phyloP scores from a whole-genome alignment of 2,329 filamentous ascomycete genomes.

The Trichoderma breve region DNA sequence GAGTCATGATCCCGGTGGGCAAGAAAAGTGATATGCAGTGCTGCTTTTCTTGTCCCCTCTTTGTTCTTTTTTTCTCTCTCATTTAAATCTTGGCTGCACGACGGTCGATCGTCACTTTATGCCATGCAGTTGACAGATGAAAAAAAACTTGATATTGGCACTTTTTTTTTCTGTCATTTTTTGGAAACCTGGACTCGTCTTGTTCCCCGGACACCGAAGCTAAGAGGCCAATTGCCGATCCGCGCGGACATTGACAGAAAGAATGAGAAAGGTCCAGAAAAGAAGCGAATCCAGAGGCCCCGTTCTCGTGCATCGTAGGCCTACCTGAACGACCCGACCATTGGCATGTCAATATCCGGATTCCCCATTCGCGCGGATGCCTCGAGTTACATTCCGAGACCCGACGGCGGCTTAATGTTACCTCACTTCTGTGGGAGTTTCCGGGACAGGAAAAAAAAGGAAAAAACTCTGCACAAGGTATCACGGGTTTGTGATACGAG shows the following conservation, averaged over 20 bases:
- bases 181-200: background rate
- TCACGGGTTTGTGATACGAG: background rate
- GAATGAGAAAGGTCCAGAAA: background rate
- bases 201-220: background rate
- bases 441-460: background rate
- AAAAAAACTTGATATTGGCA: background rate
- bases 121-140: background rate
- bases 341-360: background rate
- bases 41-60: background rate
- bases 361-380: background rate
- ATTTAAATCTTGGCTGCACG: background rate
- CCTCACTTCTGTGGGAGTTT: background rate
- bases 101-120: background rate
- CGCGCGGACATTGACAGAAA: background rate
- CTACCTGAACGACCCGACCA: background rate
- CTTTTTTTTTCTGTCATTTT: background rate
- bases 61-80: background rate
- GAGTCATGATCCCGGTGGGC: background rate
- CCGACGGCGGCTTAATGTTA: background rate
- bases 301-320: background rate
- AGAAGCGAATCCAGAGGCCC: background rate
- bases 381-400: conserved; percentile 14
- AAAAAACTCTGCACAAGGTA: background rate
- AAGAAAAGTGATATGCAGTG: background rate
- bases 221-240: background rate